These are phyloP conservation scores for Vickermania ingenoplastis DNA, from an alignment of 208 protist species.

Conservation along the genomic window DNA sequence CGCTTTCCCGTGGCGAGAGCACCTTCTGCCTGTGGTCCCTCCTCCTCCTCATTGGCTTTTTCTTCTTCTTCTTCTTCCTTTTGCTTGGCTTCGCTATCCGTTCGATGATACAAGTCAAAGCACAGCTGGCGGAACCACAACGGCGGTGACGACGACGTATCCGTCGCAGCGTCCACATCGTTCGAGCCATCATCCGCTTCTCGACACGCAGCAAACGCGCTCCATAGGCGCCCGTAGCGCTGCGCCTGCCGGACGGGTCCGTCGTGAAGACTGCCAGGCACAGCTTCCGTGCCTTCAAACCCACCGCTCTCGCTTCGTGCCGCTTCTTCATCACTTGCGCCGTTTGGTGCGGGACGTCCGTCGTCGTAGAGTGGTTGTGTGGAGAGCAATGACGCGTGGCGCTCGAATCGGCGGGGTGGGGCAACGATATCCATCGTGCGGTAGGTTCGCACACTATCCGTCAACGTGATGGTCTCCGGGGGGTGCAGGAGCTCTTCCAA, in stretches of 20 bases:
- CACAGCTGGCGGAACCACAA: slow-evolving; percentile 74
- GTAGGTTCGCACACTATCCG: slow-evolving; percentile 70
- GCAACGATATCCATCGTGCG: slow-evolving; percentile 74
- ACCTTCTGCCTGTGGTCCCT: too few species aligned
- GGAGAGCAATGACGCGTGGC: slow-evolving; percentile 1
- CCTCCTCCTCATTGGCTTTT: background rate
- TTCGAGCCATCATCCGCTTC: slow-evolving; percentile 33
- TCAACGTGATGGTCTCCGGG: slow-evolving; percentile 39
- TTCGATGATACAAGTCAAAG: slow-evolving; percentile 72
- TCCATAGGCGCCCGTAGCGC: background rate
- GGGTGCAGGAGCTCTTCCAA: slow-evolving; percentile 54
- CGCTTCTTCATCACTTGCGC: background rate
- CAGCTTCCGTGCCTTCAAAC: background rate
- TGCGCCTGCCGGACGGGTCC: slow-evolving; percentile 30
- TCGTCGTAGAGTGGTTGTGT: background rate
- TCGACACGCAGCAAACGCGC: background rate
- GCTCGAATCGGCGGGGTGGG: slow-evolving; percentile 47
- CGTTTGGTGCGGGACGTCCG: too few species aligned
- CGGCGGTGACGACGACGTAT: slow-evolving; percentile 26
- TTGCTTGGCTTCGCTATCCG: slow-evolving; percentile 18
- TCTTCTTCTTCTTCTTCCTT: slow-evolving; percentile 17
- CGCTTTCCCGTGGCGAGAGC: too few species aligned
- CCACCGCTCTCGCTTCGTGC: too few species aligned
- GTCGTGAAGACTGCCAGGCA: background rate
- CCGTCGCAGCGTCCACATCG: slow-evolving; percentile 17